Evolutionary conservation across 257 asterid species (phyloP).

Genomic region (Datura wrightii): DNA sequence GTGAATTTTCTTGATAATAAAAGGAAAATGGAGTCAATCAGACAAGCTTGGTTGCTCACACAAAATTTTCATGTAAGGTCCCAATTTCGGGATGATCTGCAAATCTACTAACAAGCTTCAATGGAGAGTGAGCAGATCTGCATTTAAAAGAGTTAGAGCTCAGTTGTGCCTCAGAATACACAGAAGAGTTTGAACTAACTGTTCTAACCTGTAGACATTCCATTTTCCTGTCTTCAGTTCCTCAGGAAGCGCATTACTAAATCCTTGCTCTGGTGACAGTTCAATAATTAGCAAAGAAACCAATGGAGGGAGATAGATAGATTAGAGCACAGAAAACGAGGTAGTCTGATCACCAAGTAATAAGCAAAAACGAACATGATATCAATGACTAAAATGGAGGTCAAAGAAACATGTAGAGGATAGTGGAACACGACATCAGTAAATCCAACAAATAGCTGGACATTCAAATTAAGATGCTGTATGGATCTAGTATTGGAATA

Average conservation of each 20-base stretch:
- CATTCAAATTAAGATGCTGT: not conserved
- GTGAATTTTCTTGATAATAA: not conserved
- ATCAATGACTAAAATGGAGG: not conserved
- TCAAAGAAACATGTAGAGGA: constrained; percentile 13
- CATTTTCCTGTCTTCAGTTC: constrained; percentile 71
- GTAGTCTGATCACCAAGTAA: not conserved
- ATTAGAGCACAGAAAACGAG: not conserved
- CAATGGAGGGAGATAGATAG: not conserved
- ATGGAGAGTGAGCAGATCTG: constrained; percentile 62
- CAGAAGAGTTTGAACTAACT: not conserved
- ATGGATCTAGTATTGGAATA: not conserved
- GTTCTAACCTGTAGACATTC: constrained; percentile 68
- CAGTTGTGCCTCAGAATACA: constrained; percentile 14
- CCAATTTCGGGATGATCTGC: constrained; percentile 67
- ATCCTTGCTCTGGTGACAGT: constrained; percentile 60
- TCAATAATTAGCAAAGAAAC: constrained; percentile 3
- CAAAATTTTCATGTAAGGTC: constrained; percentile 70
- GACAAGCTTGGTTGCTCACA: constrained; percentile 47
- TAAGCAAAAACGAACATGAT: constrained; percentile 3
- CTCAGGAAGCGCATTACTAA: constrained; percentile 72
- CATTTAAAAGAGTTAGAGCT: constrained; percentile 3
- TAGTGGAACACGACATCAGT: not conserved
- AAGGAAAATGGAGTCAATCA: not conserved
- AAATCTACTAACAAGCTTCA: constrained; percentile 56
- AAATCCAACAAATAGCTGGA: constrained; percentile 1